Conservation (phyloP, 441 rosid genomes). For the Biscutella laevigata region DNA sequence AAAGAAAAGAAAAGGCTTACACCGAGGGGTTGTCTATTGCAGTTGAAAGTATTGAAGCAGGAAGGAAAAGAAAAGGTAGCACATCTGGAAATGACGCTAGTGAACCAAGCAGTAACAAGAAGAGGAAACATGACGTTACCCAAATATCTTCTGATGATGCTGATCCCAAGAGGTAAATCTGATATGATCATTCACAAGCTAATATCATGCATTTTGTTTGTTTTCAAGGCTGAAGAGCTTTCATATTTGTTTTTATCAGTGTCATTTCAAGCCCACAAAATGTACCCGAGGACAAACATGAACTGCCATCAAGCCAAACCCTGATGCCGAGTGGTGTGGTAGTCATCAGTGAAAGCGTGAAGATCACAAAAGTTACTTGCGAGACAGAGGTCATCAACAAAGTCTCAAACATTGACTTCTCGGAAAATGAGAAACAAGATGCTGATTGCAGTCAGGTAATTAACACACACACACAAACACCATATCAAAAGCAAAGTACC, state of each 20-base stretch:
- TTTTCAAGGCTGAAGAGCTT: not conserved
- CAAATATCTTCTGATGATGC: conserved; percentile 28
- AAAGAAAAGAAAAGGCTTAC: conserved; percentile 23
- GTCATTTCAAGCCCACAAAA: conserved; percentile 26
- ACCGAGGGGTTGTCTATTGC: conserved; percentile 27
- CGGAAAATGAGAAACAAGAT: conserved; percentile 9
- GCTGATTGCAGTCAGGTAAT: conserved; percentile 15
- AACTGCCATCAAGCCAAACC: conserved; percentile 21
- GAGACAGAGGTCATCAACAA: conserved; percentile 23
- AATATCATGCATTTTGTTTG: not conserved
- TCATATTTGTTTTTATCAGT: conserved; percentile 26
- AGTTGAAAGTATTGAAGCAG: conserved; percentile 34
- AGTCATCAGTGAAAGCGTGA: conserved; percentile 22
- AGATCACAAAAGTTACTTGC: conserved; percentile 23
- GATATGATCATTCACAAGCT: not conserved
- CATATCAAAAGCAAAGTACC: not conserved
- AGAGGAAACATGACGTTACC: conserved; percentile 26
- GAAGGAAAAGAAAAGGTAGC: conserved; percentile 49
- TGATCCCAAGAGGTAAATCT: conserved; percentile 30
- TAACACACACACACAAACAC: not conserved
- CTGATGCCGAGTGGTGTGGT: conserved; percentile 24
- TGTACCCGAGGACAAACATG: conserved; percentile 30
- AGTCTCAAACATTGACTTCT: conserved; percentile 17
- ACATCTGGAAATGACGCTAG: conserved; percentile 22
- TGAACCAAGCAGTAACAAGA: conserved; percentile 32